phyloP scores from a whole-genome alignment of 257 asterid genomes.

The Ehretia macrophylla region DNA sequence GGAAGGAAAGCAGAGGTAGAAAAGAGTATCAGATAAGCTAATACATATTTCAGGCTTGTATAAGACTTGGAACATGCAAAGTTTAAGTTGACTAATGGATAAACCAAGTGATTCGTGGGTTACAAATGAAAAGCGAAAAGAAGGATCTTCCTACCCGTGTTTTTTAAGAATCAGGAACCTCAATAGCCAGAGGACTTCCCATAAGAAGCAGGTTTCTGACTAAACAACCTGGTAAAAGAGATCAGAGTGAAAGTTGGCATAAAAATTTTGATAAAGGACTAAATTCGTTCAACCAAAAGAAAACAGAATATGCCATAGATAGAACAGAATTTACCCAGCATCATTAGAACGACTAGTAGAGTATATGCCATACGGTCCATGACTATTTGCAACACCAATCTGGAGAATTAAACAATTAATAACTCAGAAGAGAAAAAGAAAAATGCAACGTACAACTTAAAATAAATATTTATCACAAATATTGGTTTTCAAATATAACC shows the following conservation, averaged over 20 bases:
- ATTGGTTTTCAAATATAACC: too few species aligned
- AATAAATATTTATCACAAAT: too few species aligned
- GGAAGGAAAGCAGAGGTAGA: slow-evolving; percentile 17
- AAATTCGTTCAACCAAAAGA: not conserved
- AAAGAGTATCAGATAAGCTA: too few species aligned
- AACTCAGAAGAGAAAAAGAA: not conserved
- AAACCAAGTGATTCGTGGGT: too few species aligned
- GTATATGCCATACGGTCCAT: slow-evolving; percentile 49
- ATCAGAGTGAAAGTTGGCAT: not conserved
- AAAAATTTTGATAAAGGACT: not conserved
- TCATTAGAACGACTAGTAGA: slow-evolving; percentile 43
- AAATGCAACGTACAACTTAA: not conserved
- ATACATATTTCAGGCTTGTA: too few species aligned
- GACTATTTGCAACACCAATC: slow-evolving; percentile 49
- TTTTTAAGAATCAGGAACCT: slow-evolving; percentile 10
- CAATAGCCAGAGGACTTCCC: slow-evolving; percentile 34
- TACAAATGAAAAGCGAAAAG: too few species aligned
- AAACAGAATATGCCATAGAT: not conserved
- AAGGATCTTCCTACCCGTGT: slow-evolving; percentile 2
- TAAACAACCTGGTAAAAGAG: slow-evolving; percentile 27
- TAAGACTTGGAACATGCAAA: too few species aligned
- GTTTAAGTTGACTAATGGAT: too few species aligned
- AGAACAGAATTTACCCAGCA: slow-evolving; percentile 39
- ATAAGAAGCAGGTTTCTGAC: slow-evolving; percentile 22
- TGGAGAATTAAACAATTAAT: slow-evolving; percentile 24